Conservation (phyloP, 2,329 filamentous ascomycete species). For the Beauveria sp. region DNA sequence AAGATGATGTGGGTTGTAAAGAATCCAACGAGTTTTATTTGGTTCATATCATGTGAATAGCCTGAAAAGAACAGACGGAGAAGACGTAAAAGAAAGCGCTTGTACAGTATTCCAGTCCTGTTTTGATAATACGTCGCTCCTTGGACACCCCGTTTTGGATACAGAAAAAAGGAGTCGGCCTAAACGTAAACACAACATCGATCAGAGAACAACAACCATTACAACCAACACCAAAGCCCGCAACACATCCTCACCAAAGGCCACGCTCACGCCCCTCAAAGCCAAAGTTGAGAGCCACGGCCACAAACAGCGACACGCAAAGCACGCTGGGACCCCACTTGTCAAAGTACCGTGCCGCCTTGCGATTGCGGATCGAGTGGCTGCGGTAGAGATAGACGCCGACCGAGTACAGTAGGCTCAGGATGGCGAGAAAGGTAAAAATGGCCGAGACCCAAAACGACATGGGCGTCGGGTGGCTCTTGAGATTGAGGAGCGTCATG, state of each 20-base stretch:
- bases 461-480: conserved; percentile 45
- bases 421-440: conserved; percentile 75
- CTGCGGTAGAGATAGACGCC: conserved; percentile 84
- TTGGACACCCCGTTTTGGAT: background rate
- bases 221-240: background rate
- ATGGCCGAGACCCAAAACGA: conserved; percentile 64
- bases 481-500: conserved; percentile 76
- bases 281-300: conserved; percentile 72
- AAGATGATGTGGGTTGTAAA: too few relatives aligned
- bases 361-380: conserved; percentile 71
- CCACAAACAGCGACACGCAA: conserved; percentile 63
- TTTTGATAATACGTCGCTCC: background rate
- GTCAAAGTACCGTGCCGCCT: conserved; percentile 88
- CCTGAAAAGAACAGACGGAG: background rate
- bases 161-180: background rate
- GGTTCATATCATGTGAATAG: background rate
- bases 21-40: background rate
- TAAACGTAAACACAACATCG: background rate
- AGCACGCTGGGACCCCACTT: conserved; percentile 74
- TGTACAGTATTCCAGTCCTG: background rate
- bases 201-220: background rate
- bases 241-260: conserved; percentile 35
- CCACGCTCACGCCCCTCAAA: conserved; percentile 60
- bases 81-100: background rate
- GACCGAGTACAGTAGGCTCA: conserved; percentile 75